phyloP scores from a whole-genome alignment of 1,284 basidiomycete species.

The Taiwanofungus camphoratus region DNA sequence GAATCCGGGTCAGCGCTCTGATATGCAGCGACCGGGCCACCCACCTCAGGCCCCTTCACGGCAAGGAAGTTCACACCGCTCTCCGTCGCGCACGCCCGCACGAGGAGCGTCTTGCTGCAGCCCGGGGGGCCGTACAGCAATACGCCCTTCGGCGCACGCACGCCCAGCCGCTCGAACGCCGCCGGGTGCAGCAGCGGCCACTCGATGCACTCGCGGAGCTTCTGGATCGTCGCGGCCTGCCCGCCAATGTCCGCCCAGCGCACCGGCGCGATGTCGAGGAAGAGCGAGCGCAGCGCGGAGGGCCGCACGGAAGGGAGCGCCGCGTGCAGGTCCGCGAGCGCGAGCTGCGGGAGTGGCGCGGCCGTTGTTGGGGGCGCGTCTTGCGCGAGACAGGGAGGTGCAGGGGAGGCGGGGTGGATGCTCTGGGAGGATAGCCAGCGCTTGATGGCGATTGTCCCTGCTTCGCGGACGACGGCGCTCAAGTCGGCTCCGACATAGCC shows the following conservation, averaged over 20 bases:
- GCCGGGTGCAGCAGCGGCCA: slow-evolving; percentile 91
- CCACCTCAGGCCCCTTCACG: slow-evolving; percentile 95
- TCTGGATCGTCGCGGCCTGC: slow-evolving; percentile 73
- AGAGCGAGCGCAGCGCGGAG: slow-evolving; percentile 91
- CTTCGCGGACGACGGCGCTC: slow-evolving; percentile 87
- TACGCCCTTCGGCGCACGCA: slow-evolving; percentile 85
- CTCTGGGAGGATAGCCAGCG: slow-evolving; percentile 53
- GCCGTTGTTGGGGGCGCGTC: too few relatives aligned
- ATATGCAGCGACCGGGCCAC: slow-evolving; percentile 12
- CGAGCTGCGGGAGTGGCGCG: slow-evolving; percentile 43
- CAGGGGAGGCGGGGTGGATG: slow-evolving; percentile 10
- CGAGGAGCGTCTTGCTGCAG: slow-evolving; percentile 95
- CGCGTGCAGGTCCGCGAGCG: slow-evolving; percentile 58
- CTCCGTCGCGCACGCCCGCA: slow-evolving; percentile 90
- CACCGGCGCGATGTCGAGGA: slow-evolving; percentile 81
- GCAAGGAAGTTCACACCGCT: slow-evolving; percentile 96
- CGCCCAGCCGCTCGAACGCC: slow-evolving; percentile 83
- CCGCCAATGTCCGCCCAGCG: slow-evolving; percentile 90
- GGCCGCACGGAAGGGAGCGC: slow-evolving; percentile 82
- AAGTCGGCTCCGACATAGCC: slow-evolving; percentile 98
- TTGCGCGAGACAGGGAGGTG: slow-evolving; percentile 13
- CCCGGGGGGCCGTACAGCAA: slow-evolving; percentile 96
- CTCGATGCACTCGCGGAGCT: slow-evolving; percentile 84
- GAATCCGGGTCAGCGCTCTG: neutral
- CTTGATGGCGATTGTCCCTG: slow-evolving; percentile 88